A percentile compares a stretch with the other conserved stretches of the same genome.
phyloP scores from a whole-genome alignment of 768 basidiomycete species.

The Mycena olivaceomarginata region DNA sequence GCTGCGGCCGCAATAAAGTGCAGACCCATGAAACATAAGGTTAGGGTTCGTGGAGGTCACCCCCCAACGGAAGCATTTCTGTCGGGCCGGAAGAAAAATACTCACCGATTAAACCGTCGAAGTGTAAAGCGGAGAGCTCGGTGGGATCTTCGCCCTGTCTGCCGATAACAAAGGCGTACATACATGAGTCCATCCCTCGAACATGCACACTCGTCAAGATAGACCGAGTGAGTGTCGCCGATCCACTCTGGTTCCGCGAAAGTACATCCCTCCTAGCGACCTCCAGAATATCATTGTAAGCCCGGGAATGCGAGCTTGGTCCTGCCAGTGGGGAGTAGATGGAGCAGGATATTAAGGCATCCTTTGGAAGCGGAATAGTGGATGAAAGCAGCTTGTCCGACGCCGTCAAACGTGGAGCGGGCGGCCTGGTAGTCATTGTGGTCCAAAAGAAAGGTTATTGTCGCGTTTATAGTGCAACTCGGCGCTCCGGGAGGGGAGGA shows the following conservation, averaged over 20 bases:
- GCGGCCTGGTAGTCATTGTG: constrained; percentile 41
- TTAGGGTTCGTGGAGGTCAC: constrained; percentile 45
- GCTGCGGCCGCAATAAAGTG: not conserved
- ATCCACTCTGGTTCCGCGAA: constrained; percentile 53
- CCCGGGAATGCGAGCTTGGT: constrained; percentile 43
- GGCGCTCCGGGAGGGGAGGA: not conserved
- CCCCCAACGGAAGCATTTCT: constrained; percentile 35
- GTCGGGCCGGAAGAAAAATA: constrained; percentile 39
- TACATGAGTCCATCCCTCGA: constrained; percentile 61
- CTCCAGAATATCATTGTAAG: constrained; percentile 68
- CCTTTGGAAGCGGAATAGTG: constrained; percentile 39
- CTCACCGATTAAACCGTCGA: constrained; percentile 75
- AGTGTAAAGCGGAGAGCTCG: constrained; percentile 59
- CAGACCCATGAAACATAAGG: not conserved
- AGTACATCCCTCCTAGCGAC: constrained; percentile 71
- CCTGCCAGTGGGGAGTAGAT: constrained; percentile 41
- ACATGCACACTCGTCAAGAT: constrained; percentile 72
- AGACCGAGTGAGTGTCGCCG: constrained; percentile 66
- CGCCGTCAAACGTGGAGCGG: constrained; percentile 30
- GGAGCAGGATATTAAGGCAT: constrained; percentile 39
- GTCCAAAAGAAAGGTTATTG: not conserved
- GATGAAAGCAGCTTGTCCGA: constrained; percentile 45
- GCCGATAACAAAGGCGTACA: constrained; percentile 77
- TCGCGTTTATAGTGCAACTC: not conserved
- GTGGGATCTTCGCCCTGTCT: constrained; percentile 53